Evolutionary conservation across 169 alveolate genomes (phyloP).

Genomic region (Perkinsus marinus): DNA sequence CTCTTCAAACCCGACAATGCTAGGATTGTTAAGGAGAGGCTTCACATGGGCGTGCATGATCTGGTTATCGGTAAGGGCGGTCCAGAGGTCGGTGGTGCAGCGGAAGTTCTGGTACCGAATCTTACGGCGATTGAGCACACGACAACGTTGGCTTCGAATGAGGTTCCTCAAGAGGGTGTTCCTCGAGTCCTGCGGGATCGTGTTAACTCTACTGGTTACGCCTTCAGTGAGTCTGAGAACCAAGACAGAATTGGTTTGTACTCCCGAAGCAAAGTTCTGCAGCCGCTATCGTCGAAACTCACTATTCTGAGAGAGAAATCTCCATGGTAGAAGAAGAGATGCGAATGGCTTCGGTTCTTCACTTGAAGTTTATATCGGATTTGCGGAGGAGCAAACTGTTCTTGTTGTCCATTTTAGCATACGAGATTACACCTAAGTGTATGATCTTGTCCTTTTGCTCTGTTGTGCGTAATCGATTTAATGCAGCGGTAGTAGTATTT

Average conservation of each 20-base stretch:
- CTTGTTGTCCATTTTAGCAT: background rate
- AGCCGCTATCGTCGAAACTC: background rate
- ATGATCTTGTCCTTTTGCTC: background rate
- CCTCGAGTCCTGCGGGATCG: background rate
- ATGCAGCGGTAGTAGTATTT: background rate
- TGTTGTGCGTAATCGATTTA: background rate
- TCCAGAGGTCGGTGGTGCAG: background rate
- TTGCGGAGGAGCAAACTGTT: background rate
- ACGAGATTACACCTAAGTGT: background rate
- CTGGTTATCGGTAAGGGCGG: background rate
- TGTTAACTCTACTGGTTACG: background rate
- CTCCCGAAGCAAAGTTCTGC: background rate
- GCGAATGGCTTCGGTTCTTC: background rate
- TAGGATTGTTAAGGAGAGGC: background rate
- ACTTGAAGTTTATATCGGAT: background rate
- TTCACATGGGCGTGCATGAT: background rate
- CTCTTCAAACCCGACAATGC: background rate
- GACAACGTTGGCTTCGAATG: background rate
- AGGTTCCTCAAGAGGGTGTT: background rate
- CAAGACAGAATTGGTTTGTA: background rate
- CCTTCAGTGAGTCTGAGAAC: background rate
- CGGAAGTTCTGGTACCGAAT: background rate
- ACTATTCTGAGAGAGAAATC: background rate
- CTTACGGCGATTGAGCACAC: background rate
- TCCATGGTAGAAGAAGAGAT: background rate